Evolutionary conservation across 805 yeast genomes (phyloP).

Genomic region (Metschnikowia rubicola): DNA sequence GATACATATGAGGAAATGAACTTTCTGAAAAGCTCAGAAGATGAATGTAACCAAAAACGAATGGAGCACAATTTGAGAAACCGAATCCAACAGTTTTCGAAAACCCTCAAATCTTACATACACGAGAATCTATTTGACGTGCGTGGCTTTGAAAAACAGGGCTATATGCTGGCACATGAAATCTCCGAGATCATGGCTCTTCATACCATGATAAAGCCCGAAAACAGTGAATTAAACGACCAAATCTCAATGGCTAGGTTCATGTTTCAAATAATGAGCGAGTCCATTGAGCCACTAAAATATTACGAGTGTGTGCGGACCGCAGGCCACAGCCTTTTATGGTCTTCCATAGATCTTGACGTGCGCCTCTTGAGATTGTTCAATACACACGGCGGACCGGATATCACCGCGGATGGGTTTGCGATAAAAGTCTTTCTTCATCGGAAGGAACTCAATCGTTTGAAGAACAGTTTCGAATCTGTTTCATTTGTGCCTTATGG

Average conservation of each 20-base stretch:
- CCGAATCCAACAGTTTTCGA: neutral
- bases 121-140: neutral
- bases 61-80: no score
- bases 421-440: neutral
- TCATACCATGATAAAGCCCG: no score
- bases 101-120: neutral
- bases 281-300: neutral
- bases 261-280: neutral
- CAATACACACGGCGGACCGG: neutral
- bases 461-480: neutral
- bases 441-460: neutral
- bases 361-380: neutral
- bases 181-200: neutral
- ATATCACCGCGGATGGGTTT: neutral
- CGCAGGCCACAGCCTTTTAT: constrained; percentile 1
- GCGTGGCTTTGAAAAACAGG: neutral
- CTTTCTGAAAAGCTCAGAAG: neutral
- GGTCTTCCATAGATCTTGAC: constrained; percentile 1
- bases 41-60: neutral
- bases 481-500: neutral
- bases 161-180: neutral
- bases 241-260: neutral
- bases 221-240: no score
- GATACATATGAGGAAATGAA: constrained; percentile 2
- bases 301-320: neutral